A percentile compares a stretch with the other conserved stretches of the same genome.
These are phyloP conservation scores for Salix exigua DNA, from an alignment of 345 rosid species.

Conservation along the genomic window DNA sequence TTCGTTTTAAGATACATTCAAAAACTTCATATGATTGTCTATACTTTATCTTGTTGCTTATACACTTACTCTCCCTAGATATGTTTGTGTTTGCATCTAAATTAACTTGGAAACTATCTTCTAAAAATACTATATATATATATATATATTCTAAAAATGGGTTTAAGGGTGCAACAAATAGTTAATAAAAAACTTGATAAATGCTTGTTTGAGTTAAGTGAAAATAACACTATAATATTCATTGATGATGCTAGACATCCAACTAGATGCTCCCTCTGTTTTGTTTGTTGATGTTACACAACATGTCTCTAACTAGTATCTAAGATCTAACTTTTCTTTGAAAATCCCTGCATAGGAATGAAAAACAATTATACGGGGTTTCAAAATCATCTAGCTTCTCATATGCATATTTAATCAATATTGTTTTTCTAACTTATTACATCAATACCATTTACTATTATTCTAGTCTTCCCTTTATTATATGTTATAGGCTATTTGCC, in stretches of 20 bases:
- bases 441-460: not conserved
- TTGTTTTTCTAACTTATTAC: too few species aligned
- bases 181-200: slow-evolving; percentile 78
- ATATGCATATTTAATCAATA: too few species aligned
- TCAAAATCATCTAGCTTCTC: not conserved
- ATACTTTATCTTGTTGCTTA: too few species aligned
- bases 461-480: not conserved
- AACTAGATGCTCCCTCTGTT: slow-evolving; percentile 75
- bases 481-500: not conserved
- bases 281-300: slow-evolving; percentile 95
- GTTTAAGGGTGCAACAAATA: slow-evolving; percentile 66
- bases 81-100: too few species aligned
- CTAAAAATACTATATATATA: too few species aligned
- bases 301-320: slow-evolving; percentile 96
- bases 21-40: too few species aligned
- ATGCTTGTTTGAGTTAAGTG: slow-evolving; percentile 87
- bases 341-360: not conserved
- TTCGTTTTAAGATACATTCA: too few species aligned
- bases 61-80: too few species aligned
- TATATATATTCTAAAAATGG: slow-evolving; percentile 54
- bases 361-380: not conserved
- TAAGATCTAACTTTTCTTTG: slow-evolving; percentile 6
- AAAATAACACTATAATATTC: slow-evolving; percentile 86
- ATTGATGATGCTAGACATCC: slow-evolving; percentile 84
- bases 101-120: too few species aligned